These are phyloP conservation scores for Guyanaporus albipodus DNA, from an alignment of 768 basidiomycete genomes.

Conservation along the genomic window DNA sequence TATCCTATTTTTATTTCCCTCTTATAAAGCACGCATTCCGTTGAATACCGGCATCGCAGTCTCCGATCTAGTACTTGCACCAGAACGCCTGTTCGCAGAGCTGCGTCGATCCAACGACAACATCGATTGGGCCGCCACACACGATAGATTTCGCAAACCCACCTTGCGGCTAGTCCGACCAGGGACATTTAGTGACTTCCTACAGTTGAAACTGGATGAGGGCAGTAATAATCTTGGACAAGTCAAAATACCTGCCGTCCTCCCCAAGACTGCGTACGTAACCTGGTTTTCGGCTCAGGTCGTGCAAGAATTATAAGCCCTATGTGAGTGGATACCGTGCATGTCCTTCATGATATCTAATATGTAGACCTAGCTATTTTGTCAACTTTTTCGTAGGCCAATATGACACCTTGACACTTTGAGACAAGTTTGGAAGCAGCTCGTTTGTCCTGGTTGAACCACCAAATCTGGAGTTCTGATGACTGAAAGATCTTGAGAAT, in stretches of 20 bases:
- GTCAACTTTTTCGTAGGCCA: too few species aligned
- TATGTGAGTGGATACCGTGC: too few species aligned
- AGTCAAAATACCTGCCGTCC: constrained; percentile 22
- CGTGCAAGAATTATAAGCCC: constrained; percentile 12
- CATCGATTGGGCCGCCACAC: neutral
- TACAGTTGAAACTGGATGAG: constrained; percentile 16
- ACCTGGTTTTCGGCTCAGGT: constrained; percentile 17
- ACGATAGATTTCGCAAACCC: constrained; percentile 7
- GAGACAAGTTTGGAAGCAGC: too few species aligned
- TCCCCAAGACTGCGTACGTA: constrained; percentile 6
- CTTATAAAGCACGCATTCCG: neutral
- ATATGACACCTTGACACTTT: too few species aligned
- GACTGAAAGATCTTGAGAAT: too few species aligned
- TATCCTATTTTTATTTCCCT: neutral
- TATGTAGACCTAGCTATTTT: too few species aligned
- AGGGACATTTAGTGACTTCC: constrained; percentile 22
- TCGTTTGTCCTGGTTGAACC: too few species aligned
- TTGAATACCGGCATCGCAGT: neutral
- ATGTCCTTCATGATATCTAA: too few species aligned
- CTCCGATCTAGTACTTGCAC: neutral
- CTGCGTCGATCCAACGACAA: neutral
- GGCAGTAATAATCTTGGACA: constrained; percentile 5
- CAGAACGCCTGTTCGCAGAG: constrained; percentile 8
- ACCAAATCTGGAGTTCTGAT: too few species aligned
- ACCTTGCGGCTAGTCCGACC: constrained; percentile 20